Conservation (phyloP, 164 flowering plant genomes). For the Umbellularia californica region DNA sequence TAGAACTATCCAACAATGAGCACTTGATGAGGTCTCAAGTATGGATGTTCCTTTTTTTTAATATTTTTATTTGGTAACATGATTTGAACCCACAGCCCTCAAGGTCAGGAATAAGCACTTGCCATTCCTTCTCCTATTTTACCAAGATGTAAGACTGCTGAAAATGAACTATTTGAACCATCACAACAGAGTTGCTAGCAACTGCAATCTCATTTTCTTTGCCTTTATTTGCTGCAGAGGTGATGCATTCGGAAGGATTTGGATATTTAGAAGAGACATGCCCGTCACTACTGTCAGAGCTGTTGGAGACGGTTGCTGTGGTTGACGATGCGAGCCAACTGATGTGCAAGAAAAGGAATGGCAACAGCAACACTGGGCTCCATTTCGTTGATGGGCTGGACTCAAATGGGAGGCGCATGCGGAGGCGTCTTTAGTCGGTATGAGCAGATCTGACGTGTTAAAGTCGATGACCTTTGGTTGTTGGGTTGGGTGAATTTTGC, state of each 20-base stretch:
- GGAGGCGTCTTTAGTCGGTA: conserved; percentile 46
- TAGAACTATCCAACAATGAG: no score
- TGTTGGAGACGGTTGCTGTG: conserved; percentile 60
- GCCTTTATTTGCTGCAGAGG: conserved; percentile 30
- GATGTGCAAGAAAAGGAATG: conserved; percentile 52
- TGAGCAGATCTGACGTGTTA: not conserved
- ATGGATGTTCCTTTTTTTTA: no score
- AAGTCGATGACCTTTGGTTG: not conserved
- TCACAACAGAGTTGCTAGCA: not conserved
- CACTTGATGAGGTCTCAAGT: no score
- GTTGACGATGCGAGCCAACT: conserved; percentile 35
- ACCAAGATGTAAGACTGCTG: no score
- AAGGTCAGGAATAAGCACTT: no score
- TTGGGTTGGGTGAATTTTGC: not conserved
- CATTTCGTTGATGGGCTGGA: conserved; percentile 38
- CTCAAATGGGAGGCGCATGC: conserved; percentile 48
- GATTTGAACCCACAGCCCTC: no score
- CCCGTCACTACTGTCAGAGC: conserved; percentile 57
- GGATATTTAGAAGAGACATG: conserved; percentile 63
- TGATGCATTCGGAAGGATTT: conserved; percentile 83
- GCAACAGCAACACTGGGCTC: conserved; percentile 49
- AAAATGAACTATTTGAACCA: no score
- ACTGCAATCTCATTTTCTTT: not conserved
- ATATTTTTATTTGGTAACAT: no score
- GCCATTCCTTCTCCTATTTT: no score